phyloP scores from a whole-genome alignment of 495 filamentous ascomycete genomes.

The Gamarada debralockiae region DNA sequence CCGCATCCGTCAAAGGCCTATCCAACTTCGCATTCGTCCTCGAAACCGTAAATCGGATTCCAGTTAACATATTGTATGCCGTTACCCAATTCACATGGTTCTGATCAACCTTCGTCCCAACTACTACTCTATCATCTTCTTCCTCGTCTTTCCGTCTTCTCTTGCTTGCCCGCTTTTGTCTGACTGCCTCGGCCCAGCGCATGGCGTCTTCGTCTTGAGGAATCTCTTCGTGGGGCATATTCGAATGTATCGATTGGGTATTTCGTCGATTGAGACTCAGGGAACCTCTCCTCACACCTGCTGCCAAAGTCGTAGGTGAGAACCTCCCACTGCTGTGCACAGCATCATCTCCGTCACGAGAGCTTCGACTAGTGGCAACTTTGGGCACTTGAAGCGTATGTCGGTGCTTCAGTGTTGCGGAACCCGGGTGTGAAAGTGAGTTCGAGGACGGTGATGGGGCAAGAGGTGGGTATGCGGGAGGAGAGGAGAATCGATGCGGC shows the following conservation, averaged over 20 bases:
- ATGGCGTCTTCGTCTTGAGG: constrained; percentile 85
- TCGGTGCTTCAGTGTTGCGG: constrained; percentile 63
- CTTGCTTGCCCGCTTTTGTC: constrained; percentile 83
- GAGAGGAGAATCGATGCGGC: constrained; percentile 72
- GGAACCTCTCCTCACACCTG: constrained; percentile 68
- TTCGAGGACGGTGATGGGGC: constrained; percentile 41
- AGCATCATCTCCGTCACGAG: constrained; percentile 58
- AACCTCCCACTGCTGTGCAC: constrained; percentile 72
- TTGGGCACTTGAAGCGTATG: constrained; percentile 89
- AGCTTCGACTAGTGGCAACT: constrained; percentile 40
- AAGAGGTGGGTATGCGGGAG: constrained; percentile 49
- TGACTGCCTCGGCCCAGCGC: constrained; percentile 88
- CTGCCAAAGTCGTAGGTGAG: constrained; percentile 62
- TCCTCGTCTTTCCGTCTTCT: constrained; percentile 79
- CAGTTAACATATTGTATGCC: constrained; percentile 99
- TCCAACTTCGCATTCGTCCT: constrained; percentile 97
- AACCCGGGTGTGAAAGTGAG: constrained; percentile 39
- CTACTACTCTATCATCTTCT: constrained; percentile 87
- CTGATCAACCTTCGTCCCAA: constrained; percentile 98
- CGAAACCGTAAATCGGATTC: constrained; percentile 95
- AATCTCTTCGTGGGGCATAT: constrained; percentile 77
- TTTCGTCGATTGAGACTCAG: constrained; percentile 72
- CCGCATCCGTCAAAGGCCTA: constrained; percentile 77
- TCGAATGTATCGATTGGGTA: constrained; percentile 81
- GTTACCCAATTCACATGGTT: constrained; percentile 97